Evolutionary conservation across 208 protist genomes (phyloP).

Genomic region (Acanthamoeba lenticulata): DNA sequence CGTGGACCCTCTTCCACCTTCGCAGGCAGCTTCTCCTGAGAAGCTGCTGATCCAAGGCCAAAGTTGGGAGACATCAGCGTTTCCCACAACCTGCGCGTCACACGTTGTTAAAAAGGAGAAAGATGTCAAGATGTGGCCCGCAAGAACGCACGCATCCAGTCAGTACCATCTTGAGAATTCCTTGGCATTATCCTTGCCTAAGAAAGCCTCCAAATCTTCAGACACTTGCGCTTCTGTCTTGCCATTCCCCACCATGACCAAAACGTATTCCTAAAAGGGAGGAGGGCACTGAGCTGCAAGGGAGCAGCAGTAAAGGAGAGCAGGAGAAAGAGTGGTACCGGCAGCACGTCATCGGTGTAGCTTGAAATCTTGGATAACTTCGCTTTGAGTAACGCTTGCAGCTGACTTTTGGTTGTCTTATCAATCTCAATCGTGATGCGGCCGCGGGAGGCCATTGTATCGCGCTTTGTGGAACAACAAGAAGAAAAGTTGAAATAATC

Average conservation of each 20-base stretch:
- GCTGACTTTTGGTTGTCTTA: background rate
- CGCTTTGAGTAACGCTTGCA: background rate
- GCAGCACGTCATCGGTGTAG: slow-evolving; percentile 9
- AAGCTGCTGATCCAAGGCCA: background rate
- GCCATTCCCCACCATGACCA: slow-evolving; percentile 48
- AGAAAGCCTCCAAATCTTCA: slow-evolving; percentile 36
- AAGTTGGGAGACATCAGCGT: slow-evolving; percentile 22
- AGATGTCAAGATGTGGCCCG: background rate
- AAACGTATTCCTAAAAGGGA: slow-evolving; percentile 17
- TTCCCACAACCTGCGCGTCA: background rate
- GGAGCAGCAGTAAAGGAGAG: too few species aligned
- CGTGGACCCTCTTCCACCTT: background rate
- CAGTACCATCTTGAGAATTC: slow-evolving; percentile 8
- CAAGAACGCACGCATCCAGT: background rate
- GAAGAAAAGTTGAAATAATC: background rate
- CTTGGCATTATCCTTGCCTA: slow-evolving; percentile 9
- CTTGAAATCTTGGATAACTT: slow-evolving; percentile 5
- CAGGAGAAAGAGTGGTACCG: too few species aligned
- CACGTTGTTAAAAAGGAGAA: background rate
- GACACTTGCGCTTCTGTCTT: background rate
- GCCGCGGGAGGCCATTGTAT: background rate
- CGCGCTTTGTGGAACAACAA: background rate
- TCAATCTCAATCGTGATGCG: slow-evolving; percentile 15
- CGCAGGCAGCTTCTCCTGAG: background rate
- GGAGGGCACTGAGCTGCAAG: too few species aligned